Evolutionary conservation across 768 basidiomycete species (phyloP).

Genomic region (Rhodotorula kratochvilovae): DNA sequence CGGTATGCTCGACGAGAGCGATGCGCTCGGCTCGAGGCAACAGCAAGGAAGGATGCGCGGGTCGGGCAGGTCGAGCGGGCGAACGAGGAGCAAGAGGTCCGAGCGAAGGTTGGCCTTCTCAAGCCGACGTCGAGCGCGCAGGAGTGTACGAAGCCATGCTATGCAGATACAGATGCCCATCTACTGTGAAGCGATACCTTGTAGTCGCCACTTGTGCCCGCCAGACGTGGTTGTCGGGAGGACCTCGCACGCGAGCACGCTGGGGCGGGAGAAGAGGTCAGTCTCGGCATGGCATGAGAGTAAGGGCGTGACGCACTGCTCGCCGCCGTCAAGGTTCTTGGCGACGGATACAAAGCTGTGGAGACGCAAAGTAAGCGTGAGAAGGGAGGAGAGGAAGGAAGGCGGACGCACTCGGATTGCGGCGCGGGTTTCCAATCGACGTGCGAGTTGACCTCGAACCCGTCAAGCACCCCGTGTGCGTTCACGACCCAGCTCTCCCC

Average conservation of each 20-base stretch:
- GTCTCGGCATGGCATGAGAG: background rate
- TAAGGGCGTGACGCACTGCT: slow-evolving; percentile 4
- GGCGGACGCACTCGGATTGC: slow-evolving; percentile 8
- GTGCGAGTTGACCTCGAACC: slow-evolving; percentile 2
- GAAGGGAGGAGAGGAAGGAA: too few species aligned
- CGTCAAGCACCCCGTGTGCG: background rate
- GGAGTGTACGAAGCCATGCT: background rate
- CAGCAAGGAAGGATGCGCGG: background rate
- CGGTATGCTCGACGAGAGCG: too few species aligned
- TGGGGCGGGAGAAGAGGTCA: background rate
- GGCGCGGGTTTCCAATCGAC: slow-evolving; percentile 3
- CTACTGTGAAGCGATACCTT: slow-evolving; percentile 8
- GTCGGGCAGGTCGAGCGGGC: too few species aligned
- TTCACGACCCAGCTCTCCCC: background rate
- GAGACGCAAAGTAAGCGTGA: too few species aligned
- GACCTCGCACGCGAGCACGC: slow-evolving; percentile 29
- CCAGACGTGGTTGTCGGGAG: background rate
- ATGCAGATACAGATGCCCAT: background rate
- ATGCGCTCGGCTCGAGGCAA: too few species aligned
- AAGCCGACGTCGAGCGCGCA: background rate
- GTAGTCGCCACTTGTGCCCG: slow-evolving; percentile 13
- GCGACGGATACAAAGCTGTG: slow-evolving; percentile 14
- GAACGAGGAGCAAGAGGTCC: too few species aligned
- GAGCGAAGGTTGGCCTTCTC: background rate
- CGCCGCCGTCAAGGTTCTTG: background rate